A percentile compares a stretch with the other conserved stretches of the same genome.
Evolutionary conservation across 768 basidiomycete species (phyloP).

Genomic region (Rhizopogon rudus): DNA sequence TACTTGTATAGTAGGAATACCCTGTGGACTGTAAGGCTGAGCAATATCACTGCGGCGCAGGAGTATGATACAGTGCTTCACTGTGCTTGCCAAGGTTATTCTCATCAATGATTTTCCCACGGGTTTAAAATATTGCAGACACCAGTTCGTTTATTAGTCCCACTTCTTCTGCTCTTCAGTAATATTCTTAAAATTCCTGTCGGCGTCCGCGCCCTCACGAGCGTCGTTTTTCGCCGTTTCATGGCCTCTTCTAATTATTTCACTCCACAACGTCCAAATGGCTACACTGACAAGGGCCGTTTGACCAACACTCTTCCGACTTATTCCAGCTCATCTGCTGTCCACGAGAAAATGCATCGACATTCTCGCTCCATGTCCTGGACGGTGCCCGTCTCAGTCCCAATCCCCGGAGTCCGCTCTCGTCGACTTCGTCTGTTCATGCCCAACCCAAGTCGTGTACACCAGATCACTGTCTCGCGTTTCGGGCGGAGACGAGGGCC

Average conservation of each 20-base stretch:
- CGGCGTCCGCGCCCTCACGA: conserved; percentile 14
- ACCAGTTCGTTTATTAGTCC: too few species aligned
- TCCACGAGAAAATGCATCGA: conserved; percentile 61
- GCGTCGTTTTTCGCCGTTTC: conserved; percentile 12
- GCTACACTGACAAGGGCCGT: conserved; percentile 39
- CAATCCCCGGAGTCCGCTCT: conserved; percentile 54
- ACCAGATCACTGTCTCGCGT: conserved; percentile 49
- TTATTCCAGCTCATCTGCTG: conserved; percentile 42
- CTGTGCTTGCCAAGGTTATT: too few species aligned
- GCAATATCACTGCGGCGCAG: too few species aligned
- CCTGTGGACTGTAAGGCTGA: not conserved
- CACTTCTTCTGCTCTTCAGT: not conserved
- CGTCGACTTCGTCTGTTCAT: conserved; percentile 54
- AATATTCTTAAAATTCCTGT: conserved; percentile 11
- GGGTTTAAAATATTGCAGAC: not conserved
- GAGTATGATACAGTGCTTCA: too few species aligned
- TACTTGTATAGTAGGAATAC: not conserved
- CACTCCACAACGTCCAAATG: conserved; percentile 42
- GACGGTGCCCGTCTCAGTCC: conserved; percentile 54
- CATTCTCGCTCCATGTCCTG: conserved; percentile 44
- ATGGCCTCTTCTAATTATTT: conserved; percentile 49
- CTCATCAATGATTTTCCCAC: not conserved
- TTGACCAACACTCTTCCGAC: conserved; percentile 39
- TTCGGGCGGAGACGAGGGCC: conserved; percentile 58
- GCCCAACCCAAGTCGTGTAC: conserved; percentile 57